phyloP scores from a whole-genome alignment of 1,139 yeast genomes.

The Tardiomyces depauwii region DNA sequence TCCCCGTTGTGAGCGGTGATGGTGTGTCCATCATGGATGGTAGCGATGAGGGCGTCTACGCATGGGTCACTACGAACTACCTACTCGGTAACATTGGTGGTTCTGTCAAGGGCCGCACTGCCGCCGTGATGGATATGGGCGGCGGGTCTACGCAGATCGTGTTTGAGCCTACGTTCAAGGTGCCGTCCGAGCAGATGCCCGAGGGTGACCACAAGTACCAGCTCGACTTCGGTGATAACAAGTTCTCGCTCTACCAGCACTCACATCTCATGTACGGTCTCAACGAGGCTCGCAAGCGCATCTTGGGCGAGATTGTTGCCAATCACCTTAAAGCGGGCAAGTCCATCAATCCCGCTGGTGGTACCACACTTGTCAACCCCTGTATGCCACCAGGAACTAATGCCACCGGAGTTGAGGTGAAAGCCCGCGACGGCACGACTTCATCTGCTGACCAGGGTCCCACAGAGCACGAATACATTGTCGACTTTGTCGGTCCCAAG shows the following conservation, averaged over 20 bases:
- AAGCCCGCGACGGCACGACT: constrained; percentile 35
- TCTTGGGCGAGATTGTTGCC: constrained; percentile 37
- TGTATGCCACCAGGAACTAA: constrained; percentile 72
- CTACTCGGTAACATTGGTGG: constrained; percentile 85
- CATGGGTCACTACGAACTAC: constrained; percentile 96
- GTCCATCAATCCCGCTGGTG: constrained; percentile 19
- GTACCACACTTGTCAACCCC: constrained; percentile 51
- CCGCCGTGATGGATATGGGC: constrained; percentile 95
- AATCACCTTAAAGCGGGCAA: constrained; percentile 9
- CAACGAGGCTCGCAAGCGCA: constrained; percentile 83
- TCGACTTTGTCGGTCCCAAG: constrained; percentile 65
- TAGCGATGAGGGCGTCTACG: constrained; percentile 95
- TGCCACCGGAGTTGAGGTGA: constrained; percentile 45
- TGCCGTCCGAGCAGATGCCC: constrained; percentile 44
- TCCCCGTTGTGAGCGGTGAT: constrained; percentile 75
- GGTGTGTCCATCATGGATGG: constrained; percentile 94
- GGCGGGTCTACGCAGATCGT: constrained; percentile 99
- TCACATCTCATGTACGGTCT: constrained; percentile 94
- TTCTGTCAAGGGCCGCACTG: constrained; percentile 59
- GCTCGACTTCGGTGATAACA: constrained; percentile 67
- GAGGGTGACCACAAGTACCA: constrained; percentile 87
- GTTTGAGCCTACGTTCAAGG: constrained; percentile 69
- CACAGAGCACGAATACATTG: constrained; percentile 28
- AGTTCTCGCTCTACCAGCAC: constrained; percentile 80
- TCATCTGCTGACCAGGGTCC: constrained; percentile 9